Evolutionary conservation across 73 alveolate species (phyloP), one percentile per base, ranked within the genome.

Genomic region (Breviolum minutum): DNA sequence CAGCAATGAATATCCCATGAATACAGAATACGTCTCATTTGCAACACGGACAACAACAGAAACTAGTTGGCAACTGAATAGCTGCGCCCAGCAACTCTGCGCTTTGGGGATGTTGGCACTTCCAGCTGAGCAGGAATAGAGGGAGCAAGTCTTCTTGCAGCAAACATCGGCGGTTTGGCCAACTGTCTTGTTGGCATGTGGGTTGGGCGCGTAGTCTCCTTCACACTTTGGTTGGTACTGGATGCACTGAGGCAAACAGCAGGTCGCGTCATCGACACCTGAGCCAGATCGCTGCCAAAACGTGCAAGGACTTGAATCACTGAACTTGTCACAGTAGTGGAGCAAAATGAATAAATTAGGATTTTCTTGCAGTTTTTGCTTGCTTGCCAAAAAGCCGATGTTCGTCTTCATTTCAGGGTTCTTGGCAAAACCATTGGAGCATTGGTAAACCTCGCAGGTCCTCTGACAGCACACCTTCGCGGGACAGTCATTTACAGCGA

Each of bases 171-270:
- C 97, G 7, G 97, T 90, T 22, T 90, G 97, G 20, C 88, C 97
- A 11, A 90, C 97, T 0, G 97, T 90, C 64, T 90, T 90, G 62
- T 90, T 90, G 61, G 88, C 85, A 73, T 73, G 88, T 6, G 76
- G 88, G 48, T 90, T 90, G n/a, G 97, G 97, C 14, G 97, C 97
- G 11, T 48, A 90, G 87, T 90, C 97, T 54, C 97, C 97, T 17
- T 29, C 40, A 27, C 97, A 90, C 19, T 90, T 73, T 26, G 84
- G 76, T 87, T 90, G 97, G 63, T 69, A 90, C 88, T 48, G 97
- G 63, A 61, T 74, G 32, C 97, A 90, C 54, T 73, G 71, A 19
- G 69, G 84, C 79, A 61, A 27, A 74, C 97, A 90, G 97, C 97
- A 90, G 74, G 87, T 71, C 63, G 12, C 9, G 63, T 90, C 97